Conservation (phyloP, 495 filamentous ascomycete species). For the Hypoxylon fuscum region DNA sequence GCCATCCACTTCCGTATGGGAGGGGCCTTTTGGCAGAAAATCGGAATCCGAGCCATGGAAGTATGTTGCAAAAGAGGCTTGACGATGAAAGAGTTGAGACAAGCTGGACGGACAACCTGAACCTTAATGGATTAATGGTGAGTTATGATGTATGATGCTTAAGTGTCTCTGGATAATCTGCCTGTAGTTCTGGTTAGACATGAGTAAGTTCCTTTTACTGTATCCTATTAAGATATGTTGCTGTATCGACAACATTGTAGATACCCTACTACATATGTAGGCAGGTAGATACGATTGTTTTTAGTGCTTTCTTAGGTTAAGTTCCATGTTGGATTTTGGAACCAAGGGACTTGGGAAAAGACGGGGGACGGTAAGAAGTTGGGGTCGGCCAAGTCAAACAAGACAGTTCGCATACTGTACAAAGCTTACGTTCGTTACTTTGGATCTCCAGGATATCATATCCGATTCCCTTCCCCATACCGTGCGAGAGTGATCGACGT, state of each 20-base stretch:
- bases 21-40: constrained; percentile 12
- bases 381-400: not conserved
- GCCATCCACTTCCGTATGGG: constrained; percentile 15
- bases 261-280: too few relatives aligned
- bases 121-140: too few relatives aligned
- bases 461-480: not conserved
- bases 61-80: not conserved
- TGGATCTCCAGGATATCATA: not conserved
- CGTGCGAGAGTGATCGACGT: not conserved
- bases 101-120: not conserved
- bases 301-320: constrained; percentile 30
- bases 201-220: too few relatives aligned
- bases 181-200: too few relatives aligned
- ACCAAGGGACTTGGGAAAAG: too few relatives aligned
- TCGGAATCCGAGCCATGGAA: constrained; percentile 10
- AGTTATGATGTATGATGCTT: too few relatives aligned
- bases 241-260: constrained; percentile 18
- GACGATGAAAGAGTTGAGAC: constrained; percentile 1
- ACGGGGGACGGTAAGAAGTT: not conserved
- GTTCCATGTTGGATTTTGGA: constrained; percentile 16
- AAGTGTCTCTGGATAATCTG: too few relatives aligned
- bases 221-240: constrained; percentile 13
- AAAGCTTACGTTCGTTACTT: not conserved
- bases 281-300: too few relatives aligned
- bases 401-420: not conserved